Conservation (phyloP, 208 protist species). For the Trichomonas gallinae region DNA sequence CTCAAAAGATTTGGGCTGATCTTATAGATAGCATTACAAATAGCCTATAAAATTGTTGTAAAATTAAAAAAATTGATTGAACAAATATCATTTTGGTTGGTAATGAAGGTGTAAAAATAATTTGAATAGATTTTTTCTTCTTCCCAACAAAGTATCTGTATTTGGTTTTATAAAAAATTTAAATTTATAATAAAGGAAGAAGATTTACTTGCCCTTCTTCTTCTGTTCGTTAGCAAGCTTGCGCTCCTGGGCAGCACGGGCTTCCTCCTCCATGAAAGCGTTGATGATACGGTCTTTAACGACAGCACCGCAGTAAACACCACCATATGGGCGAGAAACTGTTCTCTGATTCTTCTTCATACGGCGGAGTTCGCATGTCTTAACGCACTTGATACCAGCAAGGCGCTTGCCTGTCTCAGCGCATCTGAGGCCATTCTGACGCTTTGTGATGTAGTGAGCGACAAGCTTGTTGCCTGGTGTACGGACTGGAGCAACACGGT, state of each 20-base stretch:
- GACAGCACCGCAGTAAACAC: not conserved
- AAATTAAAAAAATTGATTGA: too few species aligned
- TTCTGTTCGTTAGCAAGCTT: not conserved
- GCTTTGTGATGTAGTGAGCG: not conserved
- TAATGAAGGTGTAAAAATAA: too few species aligned
- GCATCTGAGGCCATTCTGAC: not conserved
- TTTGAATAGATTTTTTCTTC: too few species aligned
- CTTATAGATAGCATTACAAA: too few species aligned
- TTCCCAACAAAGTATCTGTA: too few species aligned
- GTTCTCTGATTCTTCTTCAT: not conserved
- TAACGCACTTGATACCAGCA: not conserved
- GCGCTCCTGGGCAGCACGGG: not conserved
- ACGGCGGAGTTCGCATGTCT: not conserved
- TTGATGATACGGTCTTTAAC: conserved; percentile 6
- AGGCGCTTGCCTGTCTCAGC: not conserved
- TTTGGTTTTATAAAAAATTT: too few species aligned
- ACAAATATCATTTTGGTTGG: too few species aligned
- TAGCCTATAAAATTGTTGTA: too few species aligned
- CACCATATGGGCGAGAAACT: conserved; percentile 13
- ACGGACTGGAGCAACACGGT: conserved; percentile 1
- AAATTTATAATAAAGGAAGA: not conserved
- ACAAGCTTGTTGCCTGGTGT: conserved; percentile 18
- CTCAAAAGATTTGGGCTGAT: too few species aligned
- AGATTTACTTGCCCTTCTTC: conserved; percentile 1
- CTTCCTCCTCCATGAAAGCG: conserved; percentile 16